Conservation (phyloP, 495 filamentous ascomycete genomes). For the Aspergillus campestris region DNA sequence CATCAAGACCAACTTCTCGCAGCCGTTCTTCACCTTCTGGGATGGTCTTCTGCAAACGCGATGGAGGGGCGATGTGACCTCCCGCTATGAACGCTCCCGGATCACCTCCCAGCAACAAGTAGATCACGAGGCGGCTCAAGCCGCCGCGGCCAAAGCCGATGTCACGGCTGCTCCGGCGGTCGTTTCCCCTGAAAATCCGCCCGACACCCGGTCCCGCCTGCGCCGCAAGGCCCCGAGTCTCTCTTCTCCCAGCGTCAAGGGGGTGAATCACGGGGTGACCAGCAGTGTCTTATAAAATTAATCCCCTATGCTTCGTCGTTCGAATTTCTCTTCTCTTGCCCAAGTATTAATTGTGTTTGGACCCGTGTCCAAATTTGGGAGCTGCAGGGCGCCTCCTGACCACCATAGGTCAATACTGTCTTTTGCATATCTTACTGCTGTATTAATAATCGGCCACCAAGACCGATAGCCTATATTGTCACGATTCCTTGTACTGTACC, state of each 20-base stretch:
- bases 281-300: constrained; percentile 33
- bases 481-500: constrained; percentile 7
- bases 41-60: constrained; percentile 39
- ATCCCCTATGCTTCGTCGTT: constrained; percentile 3
- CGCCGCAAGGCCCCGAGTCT: constrained; percentile 28
- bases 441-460: constrained; percentile 17
- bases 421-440: constrained; percentile 11
- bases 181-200: constrained; percentile 23
- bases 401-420: constrained; percentile 13
- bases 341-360: constrained; percentile 7
- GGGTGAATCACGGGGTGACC: constrained; percentile 31
- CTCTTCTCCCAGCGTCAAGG: constrained; percentile 26
- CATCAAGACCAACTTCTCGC: constrained; percentile 60
- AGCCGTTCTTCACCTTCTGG: constrained; percentile 47
- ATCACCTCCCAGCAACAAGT: constrained; percentile 35
- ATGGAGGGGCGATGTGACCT: constrained; percentile 37
- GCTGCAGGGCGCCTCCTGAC: constrained; percentile 31
- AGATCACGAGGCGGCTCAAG: constrained; percentile 19
- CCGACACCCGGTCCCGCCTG: constrained; percentile 25
- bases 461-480: constrained; percentile 13
- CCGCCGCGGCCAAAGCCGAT: constrained; percentile 5
- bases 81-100: constrained; percentile 38
- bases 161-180: constrained; percentile 9
- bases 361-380: constrained; percentile 7
- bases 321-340: background rate